Percentiles rank a stretch among this genome's conserved stretches.
Evolutionary conservation across 805 yeast species (phyloP).

Genomic region (Teunomyces cretensis): DNA sequence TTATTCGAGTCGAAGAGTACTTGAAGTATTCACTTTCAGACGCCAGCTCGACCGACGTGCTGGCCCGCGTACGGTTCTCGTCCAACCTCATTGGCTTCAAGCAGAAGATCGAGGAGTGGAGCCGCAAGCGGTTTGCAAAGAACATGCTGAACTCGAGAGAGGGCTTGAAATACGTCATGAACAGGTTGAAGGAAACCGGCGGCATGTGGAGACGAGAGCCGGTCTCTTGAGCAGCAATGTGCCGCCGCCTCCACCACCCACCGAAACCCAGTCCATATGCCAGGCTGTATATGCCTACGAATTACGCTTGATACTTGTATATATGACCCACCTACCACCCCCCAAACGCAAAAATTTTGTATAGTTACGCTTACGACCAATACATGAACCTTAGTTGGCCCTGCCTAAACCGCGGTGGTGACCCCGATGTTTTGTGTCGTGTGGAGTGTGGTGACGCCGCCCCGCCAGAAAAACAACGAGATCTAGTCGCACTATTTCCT

Average conservation of each 20-base stretch:
- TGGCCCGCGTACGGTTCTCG: conserved; percentile 63
- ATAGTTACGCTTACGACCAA: neutral
- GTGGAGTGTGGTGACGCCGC: too few relatives aligned
- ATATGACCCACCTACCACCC: neutral
- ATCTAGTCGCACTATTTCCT: conserved; percentile 3
- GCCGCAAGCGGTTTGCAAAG: conserved; percentile 64
- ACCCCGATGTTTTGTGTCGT: too few relatives aligned
- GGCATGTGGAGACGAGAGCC: conserved; percentile 7
- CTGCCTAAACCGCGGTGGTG: too few relatives aligned
- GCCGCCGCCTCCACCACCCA: too few relatives aligned
- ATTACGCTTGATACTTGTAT: neutral
- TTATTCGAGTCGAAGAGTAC: conserved; percentile 77
- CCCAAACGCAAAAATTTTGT: too few relatives aligned
- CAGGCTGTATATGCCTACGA: neutral
- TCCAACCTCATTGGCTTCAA: conserved; percentile 69
- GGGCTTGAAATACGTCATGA: conserved; percentile 81
- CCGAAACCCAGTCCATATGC: too few relatives aligned
- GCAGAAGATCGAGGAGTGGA: conserved; percentile 80
- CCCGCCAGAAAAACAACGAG: conserved; percentile 14
- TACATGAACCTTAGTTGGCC: too few relatives aligned
- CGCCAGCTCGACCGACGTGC: conserved; percentile 43
- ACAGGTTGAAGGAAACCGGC: conserved; percentile 44
- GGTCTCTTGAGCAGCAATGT: conserved; percentile 1
- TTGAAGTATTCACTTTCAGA: conserved; percentile 51
- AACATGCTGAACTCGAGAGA: conserved; percentile 64